These are phyloP conservation scores for Rhytidiadelphus loreus DNA, from an alignment of 225 moss, liverwort and hornwort species.

Conservation along the genomic window DNA sequence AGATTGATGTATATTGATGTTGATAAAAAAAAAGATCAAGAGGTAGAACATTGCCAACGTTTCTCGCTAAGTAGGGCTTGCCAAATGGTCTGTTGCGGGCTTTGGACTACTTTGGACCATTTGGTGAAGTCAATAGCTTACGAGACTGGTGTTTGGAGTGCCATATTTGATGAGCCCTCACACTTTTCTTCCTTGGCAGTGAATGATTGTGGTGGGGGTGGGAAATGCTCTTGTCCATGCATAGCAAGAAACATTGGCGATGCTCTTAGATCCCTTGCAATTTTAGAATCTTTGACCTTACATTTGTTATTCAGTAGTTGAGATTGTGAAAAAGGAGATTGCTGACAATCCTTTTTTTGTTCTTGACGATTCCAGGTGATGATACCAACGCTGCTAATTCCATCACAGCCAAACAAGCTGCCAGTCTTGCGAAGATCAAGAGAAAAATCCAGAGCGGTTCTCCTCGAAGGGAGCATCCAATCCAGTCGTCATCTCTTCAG, in stretches of 20 bases:
- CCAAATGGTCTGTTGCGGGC: too few species aligned
- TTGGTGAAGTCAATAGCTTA: too few species aligned
- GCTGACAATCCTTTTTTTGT: background rate
- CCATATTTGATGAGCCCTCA: too few species aligned
- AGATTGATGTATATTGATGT: background rate
- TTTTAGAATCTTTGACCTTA: background rate
- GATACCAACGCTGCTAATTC: background rate
- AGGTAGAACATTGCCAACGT: too few species aligned
- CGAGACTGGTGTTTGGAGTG: too few species aligned
- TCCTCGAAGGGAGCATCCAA: background rate
- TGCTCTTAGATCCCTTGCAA: too few species aligned
- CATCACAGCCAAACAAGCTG: slow-evolving; percentile 9
- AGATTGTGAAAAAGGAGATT: background rate
- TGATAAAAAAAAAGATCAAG: background rate
- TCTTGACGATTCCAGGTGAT: background rate
- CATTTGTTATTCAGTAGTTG: background rate
- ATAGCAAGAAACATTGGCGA: too few species aligned
- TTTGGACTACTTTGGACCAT: too few species aligned
- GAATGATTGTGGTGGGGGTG: too few species aligned
- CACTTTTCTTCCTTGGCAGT: too few species aligned
- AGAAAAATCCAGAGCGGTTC: slow-evolving; percentile 1
- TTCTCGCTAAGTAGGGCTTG: too few species aligned
- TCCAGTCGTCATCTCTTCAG: background rate
- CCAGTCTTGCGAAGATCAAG: slow-evolving; percentile 21
- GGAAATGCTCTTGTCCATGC: too few species aligned